Evolutionary conservation across 306 rosid species (phyloP).

Genomic region (Sophora flavescens): DNA sequence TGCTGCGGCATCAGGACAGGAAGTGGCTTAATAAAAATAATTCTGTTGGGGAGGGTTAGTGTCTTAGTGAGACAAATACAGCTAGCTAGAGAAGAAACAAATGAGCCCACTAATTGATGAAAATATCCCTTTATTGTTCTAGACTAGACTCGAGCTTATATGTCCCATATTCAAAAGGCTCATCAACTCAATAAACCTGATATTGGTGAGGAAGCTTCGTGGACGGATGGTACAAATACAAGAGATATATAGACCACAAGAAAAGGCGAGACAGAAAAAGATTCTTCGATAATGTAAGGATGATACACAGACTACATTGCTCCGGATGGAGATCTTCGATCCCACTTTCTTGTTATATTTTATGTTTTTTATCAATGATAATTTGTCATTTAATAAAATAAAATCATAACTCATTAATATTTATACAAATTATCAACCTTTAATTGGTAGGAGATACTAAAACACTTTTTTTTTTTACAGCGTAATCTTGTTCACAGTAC

Average conservation of each 20-base stretch:
- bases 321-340: slow-evolving; percentile 43
- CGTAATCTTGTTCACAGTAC: background rate
- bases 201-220: slow-evolving; percentile 39
- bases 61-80: no score
- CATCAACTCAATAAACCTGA: slow-evolving; percentile 38
- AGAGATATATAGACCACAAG: slow-evolving; percentile 58
- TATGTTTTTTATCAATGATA: no score
- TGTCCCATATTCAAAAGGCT: slow-evolving; percentile 42
- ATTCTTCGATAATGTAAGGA: slow-evolving; percentile 31
- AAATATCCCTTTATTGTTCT: slow-evolving; percentile 32
- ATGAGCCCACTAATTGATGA: slow-evolving; percentile 36
- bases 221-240: slow-evolving; percentile 43
- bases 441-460: no score
- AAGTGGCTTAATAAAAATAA: background rate
- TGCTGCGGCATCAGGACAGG: slow-evolving; percentile 32
- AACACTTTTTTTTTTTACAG: no score
- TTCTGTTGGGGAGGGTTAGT: no score
- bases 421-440: no score
- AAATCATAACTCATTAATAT: no score
- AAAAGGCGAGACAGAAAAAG: slow-evolving; percentile 39
- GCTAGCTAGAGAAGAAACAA: slow-evolving; percentile 14
- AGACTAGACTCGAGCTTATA: background rate
- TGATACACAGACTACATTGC: slow-evolving; percentile 1
- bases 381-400: no score
- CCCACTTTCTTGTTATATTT: slow-evolving; percentile 18